Evolutionary conservation across 352 stramenopile species (phyloP), one percentile per base, ranked within the genome.

Genomic region (Globisporangium sylvaticum): DNA sequence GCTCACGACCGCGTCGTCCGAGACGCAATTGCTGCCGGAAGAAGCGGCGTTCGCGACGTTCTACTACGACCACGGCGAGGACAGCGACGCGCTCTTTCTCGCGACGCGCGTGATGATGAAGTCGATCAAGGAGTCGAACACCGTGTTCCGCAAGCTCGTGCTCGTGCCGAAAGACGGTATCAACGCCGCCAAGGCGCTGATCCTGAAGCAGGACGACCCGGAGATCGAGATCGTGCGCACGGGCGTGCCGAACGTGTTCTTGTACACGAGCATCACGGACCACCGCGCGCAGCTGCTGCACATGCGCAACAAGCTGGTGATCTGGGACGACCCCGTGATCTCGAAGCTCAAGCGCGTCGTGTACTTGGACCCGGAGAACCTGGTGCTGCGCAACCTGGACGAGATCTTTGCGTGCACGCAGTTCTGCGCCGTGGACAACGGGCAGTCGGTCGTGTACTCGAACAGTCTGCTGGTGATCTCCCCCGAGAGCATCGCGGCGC

Each of bases 401-500:
- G 86, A 94, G 71, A 91, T 94, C 65, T 94, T 94, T 65, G 81
- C 80, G 9, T 92, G 86, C 64, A 69, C 78, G 42, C 78, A 88
- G 62, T 92, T 94, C 63, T 94, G 86, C 60, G 86, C 84, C 44
- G 86, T 94, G 24, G 84, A 94, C 70, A 94, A 91, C 44, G 83
- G 84, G 15, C 86, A 93, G 65, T 89, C 86, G 14, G 74, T 94
- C 42, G 86, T 94, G 37, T 94, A 94, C 65, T 79, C 86, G 14
- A 94, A 90, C 71, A 87, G 81, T n/a, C 64, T 94, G 63, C 68
- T 92, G n/a, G 82, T 94, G 27, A 87, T 94, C 58, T 89, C 84
- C 0, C 86, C 86, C 6, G 80, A 83, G 42, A 91, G 81, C 63
- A 71, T 90, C 69, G 78, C 73, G 9, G 84, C 80, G 42, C 83